These are phyloP conservation scores for Scleroderma bovista DNA, from an alignment of 768 basidiomycete genomes.

Conservation along the genomic window DNA sequence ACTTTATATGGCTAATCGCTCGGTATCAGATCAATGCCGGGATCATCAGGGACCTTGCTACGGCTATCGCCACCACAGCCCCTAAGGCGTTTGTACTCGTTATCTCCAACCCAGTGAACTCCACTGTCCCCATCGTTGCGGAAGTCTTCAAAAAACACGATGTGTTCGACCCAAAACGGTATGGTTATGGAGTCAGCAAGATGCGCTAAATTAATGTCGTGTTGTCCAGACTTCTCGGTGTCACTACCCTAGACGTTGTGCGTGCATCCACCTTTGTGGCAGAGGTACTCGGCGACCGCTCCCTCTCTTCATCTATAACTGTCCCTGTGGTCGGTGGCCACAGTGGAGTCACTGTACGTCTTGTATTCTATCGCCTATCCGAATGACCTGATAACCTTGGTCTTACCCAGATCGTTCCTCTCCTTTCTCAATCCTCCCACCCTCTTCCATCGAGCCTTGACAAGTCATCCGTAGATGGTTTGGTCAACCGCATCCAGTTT, in stretches of 20 bases:
- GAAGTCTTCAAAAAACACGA: constrained; percentile 93
- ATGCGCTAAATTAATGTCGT: constrained; percentile 1
- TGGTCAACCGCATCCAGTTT: constrained; percentile 87
- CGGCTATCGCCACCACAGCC: constrained; percentile 73
- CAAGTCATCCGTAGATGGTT: constrained; percentile 44
- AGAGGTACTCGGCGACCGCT: constrained; percentile 62
- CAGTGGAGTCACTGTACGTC: constrained; percentile 79
- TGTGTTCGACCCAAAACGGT: constrained; percentile 91
- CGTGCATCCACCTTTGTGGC: constrained; percentile 96
- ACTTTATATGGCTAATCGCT: constrained; percentile 3
- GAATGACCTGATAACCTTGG: constrained; percentile 5
- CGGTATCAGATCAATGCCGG: constrained; percentile 85
- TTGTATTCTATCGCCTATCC: not conserved
- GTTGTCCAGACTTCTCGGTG: constrained; percentile 78
- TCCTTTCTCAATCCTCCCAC: constrained; percentile 86
- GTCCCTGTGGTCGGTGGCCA: constrained; percentile 96
- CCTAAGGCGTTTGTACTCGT: constrained; percentile 94
- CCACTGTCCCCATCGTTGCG: constrained; percentile 94
- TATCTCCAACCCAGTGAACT: constrained; percentile 99
- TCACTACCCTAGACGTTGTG: constrained; percentile 96
- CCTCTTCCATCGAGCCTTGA: constrained; percentile 57
- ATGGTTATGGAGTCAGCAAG: constrained; percentile 10
- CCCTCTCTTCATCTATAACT: constrained; percentile 53
- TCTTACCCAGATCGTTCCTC: constrained; percentile 70
- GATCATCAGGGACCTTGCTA: constrained; percentile 90